phyloP scores from a whole-genome alignment of 306 rosid species.

The Prunus mira region DNA sequence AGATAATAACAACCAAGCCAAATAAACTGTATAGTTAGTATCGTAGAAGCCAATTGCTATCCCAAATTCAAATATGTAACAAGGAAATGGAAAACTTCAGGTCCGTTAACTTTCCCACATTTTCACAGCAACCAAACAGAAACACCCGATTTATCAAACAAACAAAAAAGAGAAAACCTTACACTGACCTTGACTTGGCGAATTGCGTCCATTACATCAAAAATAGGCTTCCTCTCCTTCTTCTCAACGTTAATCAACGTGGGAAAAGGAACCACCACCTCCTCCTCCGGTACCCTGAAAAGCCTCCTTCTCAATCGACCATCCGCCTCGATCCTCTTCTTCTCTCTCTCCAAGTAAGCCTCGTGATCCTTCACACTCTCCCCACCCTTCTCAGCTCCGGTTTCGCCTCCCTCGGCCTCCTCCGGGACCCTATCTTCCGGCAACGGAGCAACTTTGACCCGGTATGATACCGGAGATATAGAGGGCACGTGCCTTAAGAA shows the following conservation, averaged over 20 bases:
- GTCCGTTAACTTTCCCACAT: not conserved
- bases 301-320: constrained; percentile 37
- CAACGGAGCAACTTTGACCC: constrained; percentile 67
- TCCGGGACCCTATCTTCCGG: constrained; percentile 55
- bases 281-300: constrained; percentile 50
- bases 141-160: not conserved
- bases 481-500: constrained; percentile 63
- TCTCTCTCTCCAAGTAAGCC: constrained; percentile 42
- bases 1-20: not conserved
- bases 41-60: not conserved
- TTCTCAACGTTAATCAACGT: constrained; percentile 55
- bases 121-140: constrained; percentile 7
- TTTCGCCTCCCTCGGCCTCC: constrained; percentile 1
- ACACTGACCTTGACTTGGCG: constrained; percentile 78
- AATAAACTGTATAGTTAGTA: not conserved
- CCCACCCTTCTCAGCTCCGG: constrained; percentile 2
- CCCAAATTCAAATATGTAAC: not conserved
- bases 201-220: constrained; percentile 78
- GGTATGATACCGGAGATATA: constrained; percentile 58
- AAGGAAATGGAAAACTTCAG: not conserved
- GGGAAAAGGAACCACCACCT: constrained; percentile 69
- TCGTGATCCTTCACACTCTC: constrained; percentile 17
- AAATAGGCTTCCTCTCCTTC: constrained; percentile 59
- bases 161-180: not conserved
- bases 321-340: constrained; percentile 45